A percentile compares a stretch with the other conserved stretches of the same genome.
These are phyloP conservation scores for Odonthalia washingtoniensis DNA, from an alignment of 31 red algal genomes.

Conservation along the genomic window DNA sequence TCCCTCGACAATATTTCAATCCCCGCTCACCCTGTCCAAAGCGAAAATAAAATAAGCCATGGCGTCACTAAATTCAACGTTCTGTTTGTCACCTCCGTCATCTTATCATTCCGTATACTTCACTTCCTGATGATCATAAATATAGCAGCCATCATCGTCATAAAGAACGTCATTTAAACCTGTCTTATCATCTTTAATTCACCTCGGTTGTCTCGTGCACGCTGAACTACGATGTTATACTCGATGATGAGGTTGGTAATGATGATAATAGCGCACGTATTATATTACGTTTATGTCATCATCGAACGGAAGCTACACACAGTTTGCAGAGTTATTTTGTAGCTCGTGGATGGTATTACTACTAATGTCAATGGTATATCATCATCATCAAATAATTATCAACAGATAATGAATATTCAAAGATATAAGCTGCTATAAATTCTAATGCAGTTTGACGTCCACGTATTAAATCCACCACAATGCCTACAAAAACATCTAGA, in stretches of 20 bases:
- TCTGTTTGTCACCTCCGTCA: no score
- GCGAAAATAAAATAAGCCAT: no score
- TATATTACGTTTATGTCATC: conserved; percentile 7
- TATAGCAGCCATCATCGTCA: background rate
- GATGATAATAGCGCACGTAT: background rate
- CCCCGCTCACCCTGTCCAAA: no score
- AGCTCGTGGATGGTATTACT: conserved; percentile 2
- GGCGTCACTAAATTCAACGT: background rate
- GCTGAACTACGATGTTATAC: background rate
- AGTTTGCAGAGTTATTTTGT: conserved; percentile 24
- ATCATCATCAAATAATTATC: no score
- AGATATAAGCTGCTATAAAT: conserved; percentile 85
- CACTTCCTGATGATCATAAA: background rate
- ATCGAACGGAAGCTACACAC: background rate
- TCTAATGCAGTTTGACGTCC: conserved; percentile 39
- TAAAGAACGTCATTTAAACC: no score
- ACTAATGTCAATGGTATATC: no score
- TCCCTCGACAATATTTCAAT: no score
- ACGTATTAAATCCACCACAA: background rate
- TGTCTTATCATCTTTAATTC: background rate
- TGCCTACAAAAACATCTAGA: background rate
- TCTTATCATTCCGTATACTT: background rate
- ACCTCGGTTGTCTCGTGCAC: background rate
- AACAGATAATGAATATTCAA: conserved; percentile 91
- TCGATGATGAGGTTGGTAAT: no score